Evolutionary conservation across 805 yeast genomes (phyloP).

Genomic region (Jamesozyma lodderae): DNA sequence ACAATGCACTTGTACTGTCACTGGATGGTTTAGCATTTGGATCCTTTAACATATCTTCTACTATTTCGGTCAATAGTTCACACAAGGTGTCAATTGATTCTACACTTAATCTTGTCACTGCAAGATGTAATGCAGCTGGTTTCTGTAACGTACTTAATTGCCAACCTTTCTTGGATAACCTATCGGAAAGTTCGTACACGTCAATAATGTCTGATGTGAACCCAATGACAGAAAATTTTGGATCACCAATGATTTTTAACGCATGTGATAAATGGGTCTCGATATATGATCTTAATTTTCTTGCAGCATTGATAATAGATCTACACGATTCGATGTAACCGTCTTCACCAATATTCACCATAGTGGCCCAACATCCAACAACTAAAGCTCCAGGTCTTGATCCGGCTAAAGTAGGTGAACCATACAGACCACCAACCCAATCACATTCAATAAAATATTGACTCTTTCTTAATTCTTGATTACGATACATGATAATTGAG

Average conservation of each 20-base stretch:
- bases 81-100: slow-evolving; percentile 53
- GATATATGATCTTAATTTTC: slow-evolving; percentile 43
- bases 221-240: slow-evolving; percentile 71
- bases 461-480: slow-evolving; percentile 52
- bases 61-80: slow-evolving; percentile 38
- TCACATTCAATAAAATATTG: slow-evolving; percentile 78
- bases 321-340: slow-evolving; percentile 66
- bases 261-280: slow-evolving; percentile 43
- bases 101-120: slow-evolving; percentile 67
- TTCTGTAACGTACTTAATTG: slow-evolving; percentile 79
- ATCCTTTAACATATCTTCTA: slow-evolving; percentile 33
- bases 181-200: slow-evolving; percentile 74
- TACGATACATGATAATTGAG: slow-evolving; percentile 83
- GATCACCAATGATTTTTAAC: slow-evolving; percentile 74
- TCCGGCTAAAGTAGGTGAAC: slow-evolving; percentile 94
- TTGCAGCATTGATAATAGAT: slow-evolving; percentile 59
- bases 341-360: slow-evolving; percentile 70
- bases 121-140: slow-evolving; percentile 88
- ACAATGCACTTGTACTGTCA: slow-evolving; percentile 76
- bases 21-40: slow-evolving; percentile 25
- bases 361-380: slow-evolving; percentile 98
- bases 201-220: slow-evolving; percentile 56
- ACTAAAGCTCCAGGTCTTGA: slow-evolving; percentile 94
- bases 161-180: slow-evolving; percentile 55
- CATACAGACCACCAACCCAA: slow-evolving; percentile 95